A percentile compares a stretch with the other conserved stretches of the same genome.
These are phyloP conservation scores for Paspalum vaginatum DNA, from an alignment of 176 grass and related monocot genomes.

Conservation along the genomic window DNA sequence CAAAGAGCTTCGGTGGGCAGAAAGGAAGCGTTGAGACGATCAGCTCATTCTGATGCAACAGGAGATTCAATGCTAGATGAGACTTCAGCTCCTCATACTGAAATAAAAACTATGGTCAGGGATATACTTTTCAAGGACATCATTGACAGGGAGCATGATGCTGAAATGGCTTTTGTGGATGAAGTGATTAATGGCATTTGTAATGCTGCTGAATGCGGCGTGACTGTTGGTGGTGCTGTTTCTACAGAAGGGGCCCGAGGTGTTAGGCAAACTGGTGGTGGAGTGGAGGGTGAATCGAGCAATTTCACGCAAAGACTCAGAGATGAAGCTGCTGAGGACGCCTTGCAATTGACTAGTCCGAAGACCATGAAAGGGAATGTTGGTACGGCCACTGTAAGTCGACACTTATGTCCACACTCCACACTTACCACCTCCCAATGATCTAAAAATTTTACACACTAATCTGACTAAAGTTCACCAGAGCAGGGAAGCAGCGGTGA, in stretches of 20 bases:
- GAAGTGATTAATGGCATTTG: slow-evolving; percentile 56
- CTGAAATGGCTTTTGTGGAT: slow-evolving; percentile 56
- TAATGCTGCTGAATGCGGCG: not conserved
- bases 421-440: slow-evolving; percentile 19
- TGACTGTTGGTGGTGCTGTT: slow-evolving; percentile 9
- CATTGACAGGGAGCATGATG: slow-evolving; percentile 47
- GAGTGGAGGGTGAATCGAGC: slow-evolving; percentile 26
- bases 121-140: slow-evolving; percentile 59
- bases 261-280: slow-evolving; percentile 28
- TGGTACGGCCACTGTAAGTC: slow-evolving; percentile 43
- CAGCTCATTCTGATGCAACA: slow-evolving; percentile 25
- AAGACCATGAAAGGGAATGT: not conserved
- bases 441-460: slow-evolving; percentile 25
- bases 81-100: slow-evolving; percentile 45
- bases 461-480: slow-evolving; percentile 53
- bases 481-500: slow-evolving; percentile 38
- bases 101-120: slow-evolving; percentile 69
- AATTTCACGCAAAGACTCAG: not conserved
- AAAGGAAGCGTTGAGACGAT: slow-evolving; percentile 41
- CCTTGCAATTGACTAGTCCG: not conserved
- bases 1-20: slow-evolving; percentile 2
- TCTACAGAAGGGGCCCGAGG: slow-evolving; percentile 9
- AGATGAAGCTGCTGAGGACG: not conserved
- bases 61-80: slow-evolving; percentile 13
- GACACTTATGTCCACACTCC: slow-evolving; percentile 11